A percentile compares a stretch with the other conserved stretches of the same genome.
phyloP scores from a whole-genome alignment of 2,329 filamentous ascomycete genomes.

The Dactylonectria macrodidyma region DNA sequence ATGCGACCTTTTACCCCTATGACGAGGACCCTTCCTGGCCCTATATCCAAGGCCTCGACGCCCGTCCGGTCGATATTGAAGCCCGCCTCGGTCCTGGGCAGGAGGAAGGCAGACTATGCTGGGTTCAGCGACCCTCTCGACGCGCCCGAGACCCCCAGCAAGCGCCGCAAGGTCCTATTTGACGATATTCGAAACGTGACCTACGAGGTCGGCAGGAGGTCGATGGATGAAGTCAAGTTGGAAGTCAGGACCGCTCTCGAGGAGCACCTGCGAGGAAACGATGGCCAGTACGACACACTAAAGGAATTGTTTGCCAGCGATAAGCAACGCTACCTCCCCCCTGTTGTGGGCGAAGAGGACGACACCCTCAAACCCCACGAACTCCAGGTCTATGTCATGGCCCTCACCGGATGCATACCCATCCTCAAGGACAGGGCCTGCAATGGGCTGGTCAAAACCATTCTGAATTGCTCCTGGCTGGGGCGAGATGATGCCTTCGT shows the following conservation, averaged over 20 bases:
- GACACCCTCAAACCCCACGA: conserved; percentile 68
- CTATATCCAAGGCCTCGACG: conserved; percentile 53
- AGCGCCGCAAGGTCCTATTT: conserved; percentile 71
- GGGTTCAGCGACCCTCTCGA: conserved; percentile 58
- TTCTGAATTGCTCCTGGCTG: conserved; percentile 76
- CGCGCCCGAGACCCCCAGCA: conserved; percentile 61
- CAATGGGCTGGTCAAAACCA: conserved; percentile 69
- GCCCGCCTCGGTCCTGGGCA: conserved; percentile 61
- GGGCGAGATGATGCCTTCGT: conserved; percentile 76
- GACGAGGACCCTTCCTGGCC: conserved; percentile 52
- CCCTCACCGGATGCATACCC: conserved; percentile 74
- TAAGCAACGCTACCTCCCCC: conserved; percentile 57
- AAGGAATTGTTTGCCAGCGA: conserved; percentile 72
- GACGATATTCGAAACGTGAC: conserved; percentile 71
- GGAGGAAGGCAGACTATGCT: conserved; percentile 61
- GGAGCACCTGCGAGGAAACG: conserved; percentile 69
- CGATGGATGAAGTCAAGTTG: conserved; percentile 69
- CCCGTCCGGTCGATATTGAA: conserved; percentile 70
- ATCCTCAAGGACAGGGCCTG: conserved; percentile 72
- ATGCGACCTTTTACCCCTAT: conserved; percentile 53
- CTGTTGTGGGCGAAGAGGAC: conserved; percentile 61
- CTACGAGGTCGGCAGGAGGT: conserved; percentile 67
- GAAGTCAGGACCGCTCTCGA: conserved; percentile 71
- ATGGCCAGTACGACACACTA: conserved; percentile 73
- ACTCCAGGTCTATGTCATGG: conserved; percentile 73